phyloP scores from a whole-genome alignment of 2,329 filamentous ascomycete species.

The Penicillium sp. region DNA sequence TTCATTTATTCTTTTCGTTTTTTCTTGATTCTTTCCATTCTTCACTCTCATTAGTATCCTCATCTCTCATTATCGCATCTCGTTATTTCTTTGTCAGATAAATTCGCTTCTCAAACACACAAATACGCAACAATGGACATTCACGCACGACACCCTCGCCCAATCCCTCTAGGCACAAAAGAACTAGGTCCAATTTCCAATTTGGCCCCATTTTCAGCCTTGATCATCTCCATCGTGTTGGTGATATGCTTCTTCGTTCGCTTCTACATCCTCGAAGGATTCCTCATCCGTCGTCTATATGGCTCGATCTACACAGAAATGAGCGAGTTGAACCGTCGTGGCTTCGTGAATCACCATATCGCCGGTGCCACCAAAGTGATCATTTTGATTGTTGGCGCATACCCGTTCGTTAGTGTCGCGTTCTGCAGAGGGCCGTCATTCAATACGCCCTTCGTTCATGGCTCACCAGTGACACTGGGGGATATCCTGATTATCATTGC shows the following conservation, averaged over 20 bases:
- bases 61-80: neutral
- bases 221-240: slow-evolving; percentile 28
- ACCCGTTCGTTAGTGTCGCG: slow-evolving; percentile 44
- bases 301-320: slow-evolving; percentile 36
- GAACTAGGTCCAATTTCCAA: slow-evolving; percentile 23
- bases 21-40: no score
- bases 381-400: slow-evolving; percentile 40
- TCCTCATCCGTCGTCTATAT: slow-evolving; percentile 38
- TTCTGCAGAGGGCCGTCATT: slow-evolving; percentile 33
- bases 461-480: slow-evolving; percentile 38
- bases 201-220: slow-evolving; percentile 25
- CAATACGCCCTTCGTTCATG: slow-evolving; percentile 30
- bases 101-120: neutral
- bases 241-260: slow-evolving; percentile 41
- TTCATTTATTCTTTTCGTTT: no score
- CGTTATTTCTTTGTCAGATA: neutral
- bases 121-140: neutral
- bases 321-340: slow-evolving; percentile 37
- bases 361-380: slow-evolving; percentile 44
- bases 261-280: slow-evolving; percentile 45
- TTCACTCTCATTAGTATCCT: no score
- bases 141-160: neutral
- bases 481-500: slow-evolving; percentile 42
- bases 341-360: slow-evolving; percentile 50
- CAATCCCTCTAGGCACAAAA: neutral